Percentiles rank a stretch among this genome's conserved stretches.
Conservation (phyloP, 2,329 filamentous ascomycete species). For the Fusarium sp. region DNA sequence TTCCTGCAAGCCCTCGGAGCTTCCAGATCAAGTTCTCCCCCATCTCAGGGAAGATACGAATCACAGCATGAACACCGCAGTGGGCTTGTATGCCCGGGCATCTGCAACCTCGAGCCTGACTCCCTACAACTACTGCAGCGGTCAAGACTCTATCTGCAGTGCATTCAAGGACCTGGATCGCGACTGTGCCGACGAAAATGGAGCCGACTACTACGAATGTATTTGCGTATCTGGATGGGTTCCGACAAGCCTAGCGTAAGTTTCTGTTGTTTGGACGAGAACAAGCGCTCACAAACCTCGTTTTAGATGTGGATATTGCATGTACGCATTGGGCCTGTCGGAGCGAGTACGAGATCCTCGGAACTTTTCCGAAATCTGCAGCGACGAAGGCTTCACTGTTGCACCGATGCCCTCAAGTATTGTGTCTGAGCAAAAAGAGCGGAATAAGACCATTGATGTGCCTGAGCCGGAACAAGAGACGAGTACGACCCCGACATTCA, state of each 20-base stretch:
- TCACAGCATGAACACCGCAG: not conserved
- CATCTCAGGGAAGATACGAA: not conserved
- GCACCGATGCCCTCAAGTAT: not conserved
- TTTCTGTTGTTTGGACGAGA: not conserved
- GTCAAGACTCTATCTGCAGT: not conserved
- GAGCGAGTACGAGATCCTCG: not conserved
- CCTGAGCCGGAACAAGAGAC: not conserved
- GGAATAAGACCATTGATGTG: not conserved
- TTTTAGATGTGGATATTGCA: not conserved
- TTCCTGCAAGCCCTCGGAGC: not conserved
- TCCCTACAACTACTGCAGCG: not conserved
- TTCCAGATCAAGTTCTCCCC: not conserved
- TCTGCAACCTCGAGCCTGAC: not conserved
- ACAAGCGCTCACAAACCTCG: not conserved
- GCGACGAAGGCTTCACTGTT: not conserved
- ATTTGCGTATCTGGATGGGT: constrained; percentile 1
- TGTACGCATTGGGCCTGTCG: not conserved
- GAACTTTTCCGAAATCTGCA: not conserved
- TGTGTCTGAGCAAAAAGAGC: not conserved
- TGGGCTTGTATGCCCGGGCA: not conserved
- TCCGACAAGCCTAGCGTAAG: not conserved
- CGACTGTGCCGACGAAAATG: not conserved
- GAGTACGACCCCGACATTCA: not conserved
- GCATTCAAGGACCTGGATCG: not conserved
- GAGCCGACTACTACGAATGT: not conserved